Conservation (phyloP, 1,284 basidiomycete species). For the Ustilago cynodontis region DNA sequence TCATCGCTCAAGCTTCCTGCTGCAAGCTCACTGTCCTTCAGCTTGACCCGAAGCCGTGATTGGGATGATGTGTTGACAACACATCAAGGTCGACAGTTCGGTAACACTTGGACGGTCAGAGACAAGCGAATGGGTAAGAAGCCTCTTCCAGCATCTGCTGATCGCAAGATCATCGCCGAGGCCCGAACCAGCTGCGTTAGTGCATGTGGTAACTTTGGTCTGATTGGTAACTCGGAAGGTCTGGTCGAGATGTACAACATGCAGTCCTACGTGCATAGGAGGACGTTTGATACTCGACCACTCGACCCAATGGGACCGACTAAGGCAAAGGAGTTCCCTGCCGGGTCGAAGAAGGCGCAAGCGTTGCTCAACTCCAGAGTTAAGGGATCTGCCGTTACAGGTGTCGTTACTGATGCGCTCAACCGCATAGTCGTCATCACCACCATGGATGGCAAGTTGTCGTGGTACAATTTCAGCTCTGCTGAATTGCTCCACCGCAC, state of each 20-base stretch:
- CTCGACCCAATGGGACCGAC: slow-evolving; percentile 33
- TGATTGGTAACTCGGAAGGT: slow-evolving; percentile 73
- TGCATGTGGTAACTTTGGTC: slow-evolving; percentile 94
- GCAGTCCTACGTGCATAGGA: slow-evolving; percentile 89
- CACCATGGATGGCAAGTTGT: slow-evolving; percentile 84
- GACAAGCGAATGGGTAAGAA: slow-evolving; percentile 62
- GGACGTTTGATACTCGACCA: slow-evolving; percentile 69
- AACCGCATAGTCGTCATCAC: slow-evolving; percentile 85
- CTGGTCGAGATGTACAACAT: slow-evolving; percentile 67
- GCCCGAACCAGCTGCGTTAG: slow-evolving; percentile 76
- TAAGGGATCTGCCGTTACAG: slow-evolving; percentile 73
- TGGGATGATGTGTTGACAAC: slow-evolving; percentile 97
- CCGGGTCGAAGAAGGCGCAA: slow-evolving; percentile 35
- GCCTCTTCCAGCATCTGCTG: slow-evolving; percentile 42
- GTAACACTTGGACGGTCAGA: slow-evolving; percentile 62
- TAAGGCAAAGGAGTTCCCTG: slow-evolving; percentile 42
- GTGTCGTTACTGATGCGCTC: slow-evolving; percentile 85
- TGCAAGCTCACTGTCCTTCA: slow-evolving; percentile 82
- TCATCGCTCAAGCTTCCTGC: slow-evolving; percentile 75
- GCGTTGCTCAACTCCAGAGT: slow-evolving; percentile 32
- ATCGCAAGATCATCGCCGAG: slow-evolving; percentile 71
- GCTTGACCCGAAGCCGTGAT: slow-evolving; percentile 85
- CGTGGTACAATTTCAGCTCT: slow-evolving; percentile 97
- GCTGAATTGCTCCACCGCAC: slow-evolving; percentile 78
- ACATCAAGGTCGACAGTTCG: slow-evolving; percentile 76